Evolutionary conservation across 192 early-diverging fungal species (phyloP).

Genomic region (Podila epicladia): DNA sequence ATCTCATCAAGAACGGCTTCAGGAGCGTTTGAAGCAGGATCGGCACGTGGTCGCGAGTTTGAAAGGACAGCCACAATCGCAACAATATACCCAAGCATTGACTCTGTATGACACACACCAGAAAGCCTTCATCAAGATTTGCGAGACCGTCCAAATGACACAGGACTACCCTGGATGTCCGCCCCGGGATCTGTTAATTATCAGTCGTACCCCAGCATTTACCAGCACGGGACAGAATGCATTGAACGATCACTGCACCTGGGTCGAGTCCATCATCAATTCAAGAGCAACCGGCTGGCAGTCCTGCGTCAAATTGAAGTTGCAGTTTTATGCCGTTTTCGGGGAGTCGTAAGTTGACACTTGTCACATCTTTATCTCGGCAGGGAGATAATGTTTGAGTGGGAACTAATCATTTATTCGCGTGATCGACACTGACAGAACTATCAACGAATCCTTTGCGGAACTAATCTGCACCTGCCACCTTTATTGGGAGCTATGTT

Average conservation of each 20-base stretch:
- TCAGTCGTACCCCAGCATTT: background rate
- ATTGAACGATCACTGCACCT: conserved; percentile 7
- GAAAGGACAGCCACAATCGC: too few relatives aligned
- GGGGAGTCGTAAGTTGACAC: conserved; percentile 14
- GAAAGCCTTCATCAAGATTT: conserved; percentile 27
- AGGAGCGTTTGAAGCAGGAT: too few relatives aligned
- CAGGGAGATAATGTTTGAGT: background rate
- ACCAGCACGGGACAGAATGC: background rate
- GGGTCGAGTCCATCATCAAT: conserved; percentile 29
- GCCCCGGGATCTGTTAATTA: background rate
- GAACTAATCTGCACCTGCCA: conserved; percentile 16
- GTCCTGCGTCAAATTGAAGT: conserved; percentile 41
- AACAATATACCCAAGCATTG: background rate
- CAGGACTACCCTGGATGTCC: conserved; percentile 15
- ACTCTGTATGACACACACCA: background rate
- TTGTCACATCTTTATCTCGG: too few relatives aligned
- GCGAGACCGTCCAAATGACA: conserved; percentile 7
- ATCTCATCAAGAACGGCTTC: too few relatives aligned
- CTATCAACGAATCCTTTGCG: conserved; percentile 29
- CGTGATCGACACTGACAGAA: background rate
- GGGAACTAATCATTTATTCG: background rate
- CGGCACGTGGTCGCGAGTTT: too few relatives aligned
- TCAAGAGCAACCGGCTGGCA: conserved; percentile 10
- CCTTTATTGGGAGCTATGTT: conserved; percentile 37
- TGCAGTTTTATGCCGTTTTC: conserved; percentile 42